Evolutionary conservation across 345 rosid genomes (phyloP).

Genomic region (Isatis tinctoria): DNA sequence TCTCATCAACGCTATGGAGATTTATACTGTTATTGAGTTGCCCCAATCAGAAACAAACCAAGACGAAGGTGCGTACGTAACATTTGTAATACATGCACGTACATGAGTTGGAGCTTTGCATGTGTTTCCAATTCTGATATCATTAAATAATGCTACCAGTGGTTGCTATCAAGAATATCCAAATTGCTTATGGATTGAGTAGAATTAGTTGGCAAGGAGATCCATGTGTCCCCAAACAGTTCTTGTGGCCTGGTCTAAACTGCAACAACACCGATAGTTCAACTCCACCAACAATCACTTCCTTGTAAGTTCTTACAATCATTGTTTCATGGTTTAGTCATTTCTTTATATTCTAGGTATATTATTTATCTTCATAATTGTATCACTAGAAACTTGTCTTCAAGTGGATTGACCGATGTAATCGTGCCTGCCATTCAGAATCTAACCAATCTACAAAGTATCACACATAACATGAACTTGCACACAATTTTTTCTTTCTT

Average conservation of each 20-base stretch:
- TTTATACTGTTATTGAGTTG: slow-evolving; percentile 2
- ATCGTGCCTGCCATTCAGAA: slow-evolving; percentile 23
- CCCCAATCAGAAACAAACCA: slow-evolving; percentile 20
- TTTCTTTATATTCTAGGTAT: neutral
- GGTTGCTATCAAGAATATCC: slow-evolving; percentile 38
- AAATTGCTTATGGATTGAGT: slow-evolving; percentile 27
- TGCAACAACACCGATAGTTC: slow-evolving; percentile 25
- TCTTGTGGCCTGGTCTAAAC: slow-evolving; percentile 45
- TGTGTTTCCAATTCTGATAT: neutral
- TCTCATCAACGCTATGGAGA: slow-evolving; percentile 23
- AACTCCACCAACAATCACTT: slow-evolving; percentile 19
- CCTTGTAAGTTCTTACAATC: slow-evolving; percentile 3
- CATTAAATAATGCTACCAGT: slow-evolving; percentile 17
- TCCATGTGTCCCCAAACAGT: slow-evolving; percentile 46
- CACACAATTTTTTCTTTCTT: neutral
- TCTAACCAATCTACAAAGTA: slow-evolving; percentile 34
- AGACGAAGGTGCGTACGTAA: slow-evolving; percentile 15
- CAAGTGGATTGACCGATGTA: slow-evolving; percentile 33
- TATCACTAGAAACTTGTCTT: slow-evolving; percentile 31
- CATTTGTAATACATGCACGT: neutral
- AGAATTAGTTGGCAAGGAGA: slow-evolving; percentile 59
- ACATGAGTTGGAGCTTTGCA: neutral
- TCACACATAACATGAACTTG: neutral
- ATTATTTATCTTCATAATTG: neutral
- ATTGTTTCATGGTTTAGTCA: neutral